These are phyloP conservation scores for Westerdykella aurantiaca DNA, from an alignment of 2,329 filamentous ascomycete genomes.

Conservation along the genomic window DNA sequence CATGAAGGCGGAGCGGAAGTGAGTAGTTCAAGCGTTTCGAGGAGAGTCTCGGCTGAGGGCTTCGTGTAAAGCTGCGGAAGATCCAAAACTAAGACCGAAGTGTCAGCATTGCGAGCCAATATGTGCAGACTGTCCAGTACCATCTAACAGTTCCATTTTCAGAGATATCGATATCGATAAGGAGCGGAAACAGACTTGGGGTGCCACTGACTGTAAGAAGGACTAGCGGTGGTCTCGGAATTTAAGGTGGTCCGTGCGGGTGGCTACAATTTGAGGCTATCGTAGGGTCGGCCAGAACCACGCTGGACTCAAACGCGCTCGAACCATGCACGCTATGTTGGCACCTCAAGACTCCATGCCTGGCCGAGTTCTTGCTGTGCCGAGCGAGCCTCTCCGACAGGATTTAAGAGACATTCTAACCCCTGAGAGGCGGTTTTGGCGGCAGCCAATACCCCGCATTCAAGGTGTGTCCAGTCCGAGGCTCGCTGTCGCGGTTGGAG, in stretches of 20 bases:
- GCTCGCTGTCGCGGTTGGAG: too few relatives aligned
- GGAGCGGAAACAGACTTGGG: too few relatives aligned
- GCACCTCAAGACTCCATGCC: too few relatives aligned
- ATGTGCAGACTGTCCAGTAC: constrained; percentile 6
- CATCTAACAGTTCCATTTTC: constrained; percentile 25
- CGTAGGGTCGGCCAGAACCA: background rate
- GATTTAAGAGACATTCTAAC: too few relatives aligned
- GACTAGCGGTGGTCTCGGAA: too few relatives aligned
- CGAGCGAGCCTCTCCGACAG: too few relatives aligned
- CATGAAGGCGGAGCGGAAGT: constrained; percentile 63
- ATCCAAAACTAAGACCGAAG: constrained; percentile 53
- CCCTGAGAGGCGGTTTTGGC: too few relatives aligned
- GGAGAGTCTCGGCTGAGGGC: constrained; percentile 60
- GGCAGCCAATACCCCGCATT: too few relatives aligned
- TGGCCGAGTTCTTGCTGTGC: too few relatives aligned
- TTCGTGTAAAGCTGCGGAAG: constrained; percentile 78
- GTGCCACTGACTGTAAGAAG: too few relatives aligned
- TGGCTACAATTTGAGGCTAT: background rate
- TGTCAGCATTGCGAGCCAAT: constrained; percentile 8
- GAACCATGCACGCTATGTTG: background rate
- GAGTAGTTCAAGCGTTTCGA: constrained; percentile 61
- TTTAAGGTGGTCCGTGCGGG: constrained; percentile 4
- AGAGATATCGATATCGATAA: too few relatives aligned
- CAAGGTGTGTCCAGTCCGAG: too few relatives aligned
- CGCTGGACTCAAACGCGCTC: background rate